Conservation (phyloP, 305 asterid species). For the Andrographis paniculata region DNA sequence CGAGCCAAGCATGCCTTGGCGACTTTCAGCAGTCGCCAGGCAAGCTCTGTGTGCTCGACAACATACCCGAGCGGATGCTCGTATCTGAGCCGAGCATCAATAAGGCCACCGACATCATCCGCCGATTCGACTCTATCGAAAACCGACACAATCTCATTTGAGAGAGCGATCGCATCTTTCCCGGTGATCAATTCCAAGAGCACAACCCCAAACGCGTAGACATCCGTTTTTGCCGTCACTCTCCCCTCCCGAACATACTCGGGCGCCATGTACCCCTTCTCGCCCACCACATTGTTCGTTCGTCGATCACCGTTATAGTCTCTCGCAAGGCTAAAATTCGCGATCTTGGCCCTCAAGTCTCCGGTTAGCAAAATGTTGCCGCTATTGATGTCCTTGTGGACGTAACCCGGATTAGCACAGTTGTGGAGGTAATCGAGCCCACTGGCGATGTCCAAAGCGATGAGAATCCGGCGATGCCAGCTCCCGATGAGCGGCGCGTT, state of each 20-base stretch:
- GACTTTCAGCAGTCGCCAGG: constrained; percentile 33
- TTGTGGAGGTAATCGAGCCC: constrained; percentile 57
- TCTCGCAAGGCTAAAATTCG: constrained; percentile 41
- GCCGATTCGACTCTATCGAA: constrained; percentile 17
- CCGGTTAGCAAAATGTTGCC: constrained; percentile 39
- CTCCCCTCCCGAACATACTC: constrained; percentile 52
- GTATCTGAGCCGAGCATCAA: constrained; percentile 46
- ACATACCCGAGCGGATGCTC: constrained; percentile 55
- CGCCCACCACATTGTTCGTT: constrained; percentile 33
- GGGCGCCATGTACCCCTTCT: constrained; percentile 56
- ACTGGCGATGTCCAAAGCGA: constrained; percentile 47
- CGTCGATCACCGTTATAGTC: constrained; percentile 36
- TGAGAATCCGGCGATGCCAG: constrained; percentile 46
- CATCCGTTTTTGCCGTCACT: constrained; percentile 48
- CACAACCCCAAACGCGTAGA: constrained; percentile 55
- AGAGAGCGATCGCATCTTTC: constrained; percentile 22
- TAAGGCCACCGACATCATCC: constrained; percentile 20
- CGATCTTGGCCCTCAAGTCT: constrained; percentile 42
- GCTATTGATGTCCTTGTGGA: constrained; percentile 54
- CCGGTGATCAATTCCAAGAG: constrained; percentile 55
- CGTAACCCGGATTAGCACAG: constrained; percentile 43
- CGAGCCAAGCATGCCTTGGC: constrained; percentile 36
- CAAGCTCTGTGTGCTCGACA: constrained; percentile 42
- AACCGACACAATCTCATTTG: constrained; percentile 13
- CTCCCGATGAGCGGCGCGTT: constrained; percentile 22